Evolutionary conservation across 306 rosid genomes (phyloP), one percentile per base, ranked within the genome.

Genomic region (Cicer judaicum): DNA sequence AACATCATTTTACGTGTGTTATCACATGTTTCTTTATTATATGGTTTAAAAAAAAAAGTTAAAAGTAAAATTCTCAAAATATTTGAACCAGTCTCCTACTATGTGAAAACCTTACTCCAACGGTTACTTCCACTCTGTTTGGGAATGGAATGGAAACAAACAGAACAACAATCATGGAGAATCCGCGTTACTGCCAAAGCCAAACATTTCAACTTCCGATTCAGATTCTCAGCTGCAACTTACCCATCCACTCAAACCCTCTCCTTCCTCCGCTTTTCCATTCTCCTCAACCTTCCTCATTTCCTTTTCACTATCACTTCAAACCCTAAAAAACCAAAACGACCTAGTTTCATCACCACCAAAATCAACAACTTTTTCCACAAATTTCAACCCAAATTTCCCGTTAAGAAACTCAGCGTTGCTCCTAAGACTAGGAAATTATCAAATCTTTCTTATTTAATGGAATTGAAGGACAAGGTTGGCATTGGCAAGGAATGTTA

Each of bases 171-270:
- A 48, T 65, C 82, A 72, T 88, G 87, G 88, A 76, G 60, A 68
- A 64, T 92, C 85, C 47, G 56, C 2, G 40, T 88, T 19, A 77
- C 81, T 2, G 83, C 96, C 36, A 88, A 79, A 82, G 75, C 85
- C 83, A 82, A 70, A 12, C 42, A 46, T 77, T 87, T 90, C 68
- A 65, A 73, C 10, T 77, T 92, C 83, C 80, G 82, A 74, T 29
- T 88, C 86, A 81, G 81, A 77, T 43, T 88, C 52, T 70, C 38
- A 8, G 81, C 87, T 3, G 39, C 80, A 3, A 83, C 43, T 13
- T 36, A 41, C 43, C 4, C 5, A 5, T 85, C 86, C 61, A 81
- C 80, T 11, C 69, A 76, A 74, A 82, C 80, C 9, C 15, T 86
- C 76, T 85, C 81, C 14, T 42, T 84, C 74, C 82, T 52, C 52